Percentiles rank a stretch among this genome's conserved stretches.
phyloP scores from a whole-genome alignment of 2,329 filamentous ascomycete genomes.

The Sphaerulina musiva region DNA sequence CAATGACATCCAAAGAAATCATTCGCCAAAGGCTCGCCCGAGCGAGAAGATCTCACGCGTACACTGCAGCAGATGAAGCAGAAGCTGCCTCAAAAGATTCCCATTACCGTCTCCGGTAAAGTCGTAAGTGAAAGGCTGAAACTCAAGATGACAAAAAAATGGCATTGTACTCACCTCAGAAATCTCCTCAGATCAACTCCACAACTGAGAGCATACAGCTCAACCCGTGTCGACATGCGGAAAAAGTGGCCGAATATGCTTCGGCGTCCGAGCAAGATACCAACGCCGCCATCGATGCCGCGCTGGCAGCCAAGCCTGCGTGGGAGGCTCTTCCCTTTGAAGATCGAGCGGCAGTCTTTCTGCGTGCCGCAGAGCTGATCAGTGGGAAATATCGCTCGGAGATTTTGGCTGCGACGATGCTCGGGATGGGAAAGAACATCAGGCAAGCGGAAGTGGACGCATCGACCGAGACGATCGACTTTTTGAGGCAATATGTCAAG shows the following conservation, averaged over 20 bases:
- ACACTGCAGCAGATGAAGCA: neutral
- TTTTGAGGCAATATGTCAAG: conserved; percentile 48
- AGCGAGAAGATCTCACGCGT: neutral
- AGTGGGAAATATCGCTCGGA: conserved; percentile 89
- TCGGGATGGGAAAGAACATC: conserved; percentile 93
- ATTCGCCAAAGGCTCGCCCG: neutral
- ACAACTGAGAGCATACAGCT: neutral
- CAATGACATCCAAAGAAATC: neutral
- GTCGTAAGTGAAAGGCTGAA: neutral
- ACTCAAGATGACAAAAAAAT: no score
- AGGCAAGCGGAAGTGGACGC: conserved; percentile 97
- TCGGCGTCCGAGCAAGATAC: conserved; percentile 71
- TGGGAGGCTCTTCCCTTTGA: conserved; percentile 88
- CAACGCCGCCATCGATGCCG: conserved; percentile 69
- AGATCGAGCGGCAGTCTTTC: conserved; percentile 83
- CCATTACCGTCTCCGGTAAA: neutral
- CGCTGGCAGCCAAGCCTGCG: conserved; percentile 72
- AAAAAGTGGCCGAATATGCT: conserved; percentile 67
- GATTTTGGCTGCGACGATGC: conserved; percentile 89
- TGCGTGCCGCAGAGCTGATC: conserved; percentile 89
- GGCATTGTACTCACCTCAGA: no score
- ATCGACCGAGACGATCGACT: conserved; percentile 84
- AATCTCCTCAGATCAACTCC: neutral
- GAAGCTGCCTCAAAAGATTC: neutral
- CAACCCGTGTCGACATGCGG: neutral